Percentiles rank a stretch among this genome's conserved stretches.
Evolutionary conservation across 2,329 filamentous ascomycete species (phyloP).

Genomic region (Ophiostoma australiae): DNA sequence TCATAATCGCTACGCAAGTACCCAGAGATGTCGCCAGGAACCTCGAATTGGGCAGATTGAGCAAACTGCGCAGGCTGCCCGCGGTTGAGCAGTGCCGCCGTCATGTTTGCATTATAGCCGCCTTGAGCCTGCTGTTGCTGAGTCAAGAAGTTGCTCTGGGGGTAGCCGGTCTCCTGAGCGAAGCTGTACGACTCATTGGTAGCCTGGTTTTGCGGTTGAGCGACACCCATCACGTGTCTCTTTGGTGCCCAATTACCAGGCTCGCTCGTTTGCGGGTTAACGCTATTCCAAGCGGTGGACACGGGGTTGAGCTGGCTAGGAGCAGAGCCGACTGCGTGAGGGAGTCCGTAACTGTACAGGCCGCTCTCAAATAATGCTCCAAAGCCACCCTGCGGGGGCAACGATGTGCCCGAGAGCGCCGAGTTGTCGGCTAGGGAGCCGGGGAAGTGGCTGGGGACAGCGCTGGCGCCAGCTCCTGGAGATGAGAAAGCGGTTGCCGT

Average conservation of each 20-base stretch:
- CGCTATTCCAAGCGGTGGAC: slow-evolving; percentile 43
- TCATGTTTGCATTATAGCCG: background rate
- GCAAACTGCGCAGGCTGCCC: background rate
- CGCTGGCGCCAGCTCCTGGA: slow-evolving; percentile 15
- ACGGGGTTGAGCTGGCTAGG: slow-evolving; percentile 46
- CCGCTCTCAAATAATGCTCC: background rate
- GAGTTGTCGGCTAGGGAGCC: slow-evolving; percentile 22
- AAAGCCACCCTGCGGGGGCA: background rate
- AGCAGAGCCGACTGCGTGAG: slow-evolving; percentile 24
- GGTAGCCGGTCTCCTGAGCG: background rate
- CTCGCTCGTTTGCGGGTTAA: slow-evolving; percentile 22
- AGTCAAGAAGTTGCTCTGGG: background rate
- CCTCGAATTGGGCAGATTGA: background rate
- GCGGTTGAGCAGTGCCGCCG: slow-evolving; percentile 7
- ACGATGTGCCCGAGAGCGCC: background rate
- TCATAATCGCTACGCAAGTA: background rate
- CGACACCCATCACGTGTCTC: background rate
- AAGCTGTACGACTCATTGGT: background rate
- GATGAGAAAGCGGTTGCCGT: slow-evolving; percentile 23
- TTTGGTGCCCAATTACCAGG: background rate
- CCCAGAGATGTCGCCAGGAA: background rate
- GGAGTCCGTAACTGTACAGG: slow-evolving; percentile 10
- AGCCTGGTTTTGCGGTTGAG: background rate
- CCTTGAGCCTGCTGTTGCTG: slow-evolving; percentile 7
- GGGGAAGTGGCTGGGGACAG: slow-evolving; percentile 14